A percentile compares a stretch with the other conserved stretches of the same genome.
These are phyloP conservation scores for Kwoniella sp. DNA, from an alignment of 768 basidiomycete genomes.

Conservation along the genomic window DNA sequence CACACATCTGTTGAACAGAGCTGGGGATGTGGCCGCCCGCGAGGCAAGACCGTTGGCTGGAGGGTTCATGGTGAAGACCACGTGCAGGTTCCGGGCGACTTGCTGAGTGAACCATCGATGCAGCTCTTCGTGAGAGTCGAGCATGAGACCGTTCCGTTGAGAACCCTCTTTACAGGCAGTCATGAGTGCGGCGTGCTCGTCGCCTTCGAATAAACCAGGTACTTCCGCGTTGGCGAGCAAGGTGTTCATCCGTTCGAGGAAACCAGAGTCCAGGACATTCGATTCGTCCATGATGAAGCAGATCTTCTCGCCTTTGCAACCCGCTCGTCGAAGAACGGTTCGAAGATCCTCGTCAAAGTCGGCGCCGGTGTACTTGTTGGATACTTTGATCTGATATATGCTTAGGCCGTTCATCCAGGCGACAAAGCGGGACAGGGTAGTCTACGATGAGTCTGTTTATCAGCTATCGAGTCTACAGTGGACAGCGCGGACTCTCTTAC, in stretches of 20 bases:
- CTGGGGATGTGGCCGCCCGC: conserved; percentile 94
- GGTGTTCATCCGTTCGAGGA: conserved; percentile 99
- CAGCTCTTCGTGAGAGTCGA: conserved; percentile 95
- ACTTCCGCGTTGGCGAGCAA: conserved; percentile 99
- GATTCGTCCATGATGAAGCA: conserved; percentile 99
- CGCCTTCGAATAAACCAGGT: conserved; percentile 99
- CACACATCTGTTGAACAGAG: conserved; percentile 93
- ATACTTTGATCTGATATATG: conserved; percentile 99
- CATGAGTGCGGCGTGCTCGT: conserved; percentile 96
- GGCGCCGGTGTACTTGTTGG: conserved; percentile 97
- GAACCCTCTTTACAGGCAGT: conserved; percentile 99
- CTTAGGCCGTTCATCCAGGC: conserved; percentile 99
- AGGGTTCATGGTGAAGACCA: conserved; percentile 99
- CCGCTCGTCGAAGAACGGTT: conserved; percentile 88
- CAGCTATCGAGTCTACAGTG: neutral
- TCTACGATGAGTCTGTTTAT: conserved; percentile 61
- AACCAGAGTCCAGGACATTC: conserved; percentile 97
- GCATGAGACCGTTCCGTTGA: conserved; percentile 96
- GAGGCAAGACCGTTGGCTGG: conserved; percentile 94
- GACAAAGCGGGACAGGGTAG: conserved; percentile 94
- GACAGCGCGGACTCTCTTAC: conserved; percentile 24
- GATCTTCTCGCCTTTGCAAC: conserved; percentile 98
- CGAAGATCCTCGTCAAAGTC: conserved; percentile 98
- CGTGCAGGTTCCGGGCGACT: conserved; percentile 95
- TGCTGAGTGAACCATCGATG: conserved; percentile 99